Evolutionary conservation across 805 yeast genomes (phyloP).

Genomic region (Metschnikowia anglica): DNA sequence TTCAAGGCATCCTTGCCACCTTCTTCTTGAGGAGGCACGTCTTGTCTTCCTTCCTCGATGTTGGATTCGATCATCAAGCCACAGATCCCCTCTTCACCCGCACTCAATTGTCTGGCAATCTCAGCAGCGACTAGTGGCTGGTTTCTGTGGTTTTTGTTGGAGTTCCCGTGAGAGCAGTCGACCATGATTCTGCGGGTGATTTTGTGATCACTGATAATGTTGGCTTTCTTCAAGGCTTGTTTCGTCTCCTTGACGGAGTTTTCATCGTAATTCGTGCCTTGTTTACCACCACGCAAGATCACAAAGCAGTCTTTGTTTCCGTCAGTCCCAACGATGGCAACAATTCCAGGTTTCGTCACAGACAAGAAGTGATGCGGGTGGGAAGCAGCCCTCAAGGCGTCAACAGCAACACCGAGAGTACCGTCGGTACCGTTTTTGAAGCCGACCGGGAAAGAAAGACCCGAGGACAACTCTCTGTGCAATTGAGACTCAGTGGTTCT

Average conservation of each 20-base stretch:
- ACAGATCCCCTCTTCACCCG: conserved; percentile 76
- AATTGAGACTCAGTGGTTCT: conserved; percentile 98
- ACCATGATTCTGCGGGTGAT: conserved; percentile 70
- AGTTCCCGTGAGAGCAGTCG: conserved; percentile 98
- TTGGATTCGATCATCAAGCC: conserved; percentile 97
- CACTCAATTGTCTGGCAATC: conserved; percentile 77
- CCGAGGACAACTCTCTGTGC: conserved; percentile 96
- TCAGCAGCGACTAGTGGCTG: conserved; percentile 88
- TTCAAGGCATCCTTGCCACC: conserved; percentile 57
- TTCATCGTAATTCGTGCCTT: conserved; percentile 89
- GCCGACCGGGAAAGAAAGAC: conserved; percentile 97
- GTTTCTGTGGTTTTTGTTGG: conserved; percentile 88
- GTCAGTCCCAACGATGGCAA: conserved; percentile 92
- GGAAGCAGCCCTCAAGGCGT: conserved; percentile 90
- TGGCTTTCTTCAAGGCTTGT: conserved; percentile 50
- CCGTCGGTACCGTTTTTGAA: conserved; percentile 99
- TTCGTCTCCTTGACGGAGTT: conserved; percentile 75
- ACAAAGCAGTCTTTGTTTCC: conserved; percentile 95
- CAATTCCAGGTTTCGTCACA: conserved; percentile 95
- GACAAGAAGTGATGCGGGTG: conserved; percentile 95
- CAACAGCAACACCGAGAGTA: conserved; percentile 85
- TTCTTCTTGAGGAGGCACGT: conserved; percentile 56
- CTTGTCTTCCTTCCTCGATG: conserved; percentile 88
- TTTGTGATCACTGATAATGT: conserved; percentile 45
- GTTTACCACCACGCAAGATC: conserved; percentile 93